phyloP scores from a whole-genome alignment of 2,329 filamentous ascomycete species.

The Trichoderma atroviride region DNA sequence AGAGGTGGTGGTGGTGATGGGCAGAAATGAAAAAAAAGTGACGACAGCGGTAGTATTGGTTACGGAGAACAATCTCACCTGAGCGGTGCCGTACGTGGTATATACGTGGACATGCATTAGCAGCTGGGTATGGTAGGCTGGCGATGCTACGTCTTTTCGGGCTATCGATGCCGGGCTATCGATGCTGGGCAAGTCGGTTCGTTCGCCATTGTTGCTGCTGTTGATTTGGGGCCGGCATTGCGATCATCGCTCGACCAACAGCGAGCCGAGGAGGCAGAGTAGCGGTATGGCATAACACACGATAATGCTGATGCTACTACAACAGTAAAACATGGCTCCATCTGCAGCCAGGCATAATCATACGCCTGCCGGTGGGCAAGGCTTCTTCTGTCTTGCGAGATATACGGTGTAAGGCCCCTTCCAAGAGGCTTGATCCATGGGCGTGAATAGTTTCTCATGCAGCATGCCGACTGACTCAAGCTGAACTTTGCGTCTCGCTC shows the following conservation, averaged over 20 bases:
- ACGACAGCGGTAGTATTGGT: conserved; percentile 8
- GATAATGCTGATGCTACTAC: neutral
- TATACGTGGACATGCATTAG: conserved; percentile 2
- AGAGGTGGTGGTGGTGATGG: neutral
- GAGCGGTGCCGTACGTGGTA: conserved; percentile 10
- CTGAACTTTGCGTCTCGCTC: neutral
- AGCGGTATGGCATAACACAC: neutral
- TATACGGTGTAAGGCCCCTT: neutral
- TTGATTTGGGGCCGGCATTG: neutral
- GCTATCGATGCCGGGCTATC: neutral
- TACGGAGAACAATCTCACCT: conserved; percentile 22
- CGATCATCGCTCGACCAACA: neutral
- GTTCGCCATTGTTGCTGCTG: neutral
- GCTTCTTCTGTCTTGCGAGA: neutral
- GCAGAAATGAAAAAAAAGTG: neutral
- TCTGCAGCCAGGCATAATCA: neutral
- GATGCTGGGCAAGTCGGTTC: neutral
- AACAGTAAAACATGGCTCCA: neutral
- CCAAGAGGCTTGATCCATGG: neutral
- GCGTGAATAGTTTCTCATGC: neutral
- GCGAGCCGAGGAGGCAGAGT: neutral
- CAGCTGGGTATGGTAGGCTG: neutral
- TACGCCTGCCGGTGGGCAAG: neutral
- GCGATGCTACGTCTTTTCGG: conserved; percentile 6
- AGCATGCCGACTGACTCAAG: neutral